Evolutionary conservation across 2,329 filamentous ascomycete species (phyloP).

Genomic region (Elsinoe arachidis): DNA sequence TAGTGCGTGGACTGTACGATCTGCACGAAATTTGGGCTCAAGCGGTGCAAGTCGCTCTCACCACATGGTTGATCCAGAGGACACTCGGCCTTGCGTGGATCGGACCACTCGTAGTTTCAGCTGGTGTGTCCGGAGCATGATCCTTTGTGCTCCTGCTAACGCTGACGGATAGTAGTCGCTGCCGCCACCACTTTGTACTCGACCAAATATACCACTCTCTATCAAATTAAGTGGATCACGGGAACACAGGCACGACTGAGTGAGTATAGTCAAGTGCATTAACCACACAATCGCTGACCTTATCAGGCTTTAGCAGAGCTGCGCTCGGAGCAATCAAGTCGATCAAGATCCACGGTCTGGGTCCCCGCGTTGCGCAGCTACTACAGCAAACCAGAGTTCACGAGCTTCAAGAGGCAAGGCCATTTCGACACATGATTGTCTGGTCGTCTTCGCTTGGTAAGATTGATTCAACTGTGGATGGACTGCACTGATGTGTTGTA

Average conservation of each 20-base stretch:
- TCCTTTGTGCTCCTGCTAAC: conserved; percentile 5
- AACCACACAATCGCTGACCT: background rate
- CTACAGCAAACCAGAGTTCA: background rate
- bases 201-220: background rate
- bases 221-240: conserved; percentile 23
- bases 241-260: conserved; percentile 17
- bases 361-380: background rate
- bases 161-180: background rate
- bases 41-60: conserved; percentile 36
- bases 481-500: conserved; percentile 12
- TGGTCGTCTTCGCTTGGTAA: conserved; percentile 1
- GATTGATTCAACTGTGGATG: background rate
- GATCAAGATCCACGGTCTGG: conserved; percentile 15
- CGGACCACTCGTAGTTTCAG: conserved; percentile 39
- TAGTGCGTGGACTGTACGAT: conserved; percentile 28
- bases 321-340: conserved; percentile 17
- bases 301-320: conserved; percentile 17
- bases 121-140: conserved; percentile 22
- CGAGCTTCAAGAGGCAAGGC: conserved; percentile 4
- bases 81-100: conserved; percentile 42
- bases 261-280: background rate
- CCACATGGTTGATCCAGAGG: conserved; percentile 39
- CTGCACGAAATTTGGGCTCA: conserved; percentile 30
- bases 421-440: background rate
- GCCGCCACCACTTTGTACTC: background rate